phyloP scores from a whole-genome alignment of 2,329 filamentous ascomycete species.

The Coniochaeta sp. region DNA sequence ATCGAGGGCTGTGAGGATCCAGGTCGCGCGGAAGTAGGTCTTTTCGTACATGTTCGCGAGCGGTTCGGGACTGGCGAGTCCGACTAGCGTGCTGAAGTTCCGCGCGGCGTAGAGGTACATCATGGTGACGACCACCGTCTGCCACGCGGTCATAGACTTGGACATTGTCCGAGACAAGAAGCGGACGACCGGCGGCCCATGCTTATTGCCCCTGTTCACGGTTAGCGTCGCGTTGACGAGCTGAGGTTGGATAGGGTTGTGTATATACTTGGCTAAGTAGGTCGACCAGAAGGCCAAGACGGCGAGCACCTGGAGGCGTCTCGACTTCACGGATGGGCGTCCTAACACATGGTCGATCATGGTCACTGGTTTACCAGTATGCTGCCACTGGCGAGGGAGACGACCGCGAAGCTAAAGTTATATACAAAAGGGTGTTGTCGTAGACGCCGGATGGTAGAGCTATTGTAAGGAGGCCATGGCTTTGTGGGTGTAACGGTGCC shows the following conservation, averaged over 20 bases:
- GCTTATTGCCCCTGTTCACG: slow-evolving; percentile 63
- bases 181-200: slow-evolving; percentile 77
- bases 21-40: slow-evolving; percentile 91
- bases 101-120: slow-evolving; percentile 85
- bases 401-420: not conserved
- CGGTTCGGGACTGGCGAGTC: slow-evolving; percentile 86
- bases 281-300: slow-evolving; percentile 88
- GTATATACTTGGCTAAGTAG: slow-evolving; percentile 66
- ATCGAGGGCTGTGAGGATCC: slow-evolving; percentile 90
- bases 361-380: slow-evolving; percentile 3
- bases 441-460: not conserved
- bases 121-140: slow-evolving; percentile 78
- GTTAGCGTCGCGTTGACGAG: slow-evolving; percentile 7
- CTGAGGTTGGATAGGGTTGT: not conserved
- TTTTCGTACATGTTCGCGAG: slow-evolving; percentile 89
- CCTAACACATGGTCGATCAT: slow-evolving; percentile 87
- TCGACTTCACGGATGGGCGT: slow-evolving; percentile 82
- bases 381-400: not conserved
- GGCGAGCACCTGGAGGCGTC: slow-evolving; percentile 84
- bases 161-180: slow-evolving; percentile 65
- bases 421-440: not conserved
- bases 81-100: slow-evolving; percentile 89
- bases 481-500: not conserved
- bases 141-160: slow-evolving; percentile 74
- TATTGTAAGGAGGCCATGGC: not conserved